Conservation (phyloP, 2,329 filamentous ascomycete genomes). For the Penicillium sclerotigenum region DNA sequence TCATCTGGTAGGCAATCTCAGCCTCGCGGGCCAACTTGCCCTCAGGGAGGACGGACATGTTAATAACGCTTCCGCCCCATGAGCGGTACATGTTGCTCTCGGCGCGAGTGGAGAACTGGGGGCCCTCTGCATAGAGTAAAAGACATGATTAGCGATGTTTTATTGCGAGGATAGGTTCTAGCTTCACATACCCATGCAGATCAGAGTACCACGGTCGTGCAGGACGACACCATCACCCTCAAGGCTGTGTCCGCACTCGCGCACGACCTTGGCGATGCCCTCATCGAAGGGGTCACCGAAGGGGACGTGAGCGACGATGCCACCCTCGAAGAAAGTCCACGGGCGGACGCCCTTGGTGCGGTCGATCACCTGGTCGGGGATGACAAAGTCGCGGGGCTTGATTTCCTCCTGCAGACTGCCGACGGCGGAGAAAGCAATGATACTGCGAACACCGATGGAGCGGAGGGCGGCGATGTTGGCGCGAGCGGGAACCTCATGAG, state of each 20-base stretch:
- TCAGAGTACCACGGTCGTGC: constrained; percentile 77
- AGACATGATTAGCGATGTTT: neutral
- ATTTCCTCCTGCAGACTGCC: constrained; percentile 90
- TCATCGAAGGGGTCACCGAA: constrained; percentile 95
- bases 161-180: neutral
- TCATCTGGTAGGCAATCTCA: constrained; percentile 95
- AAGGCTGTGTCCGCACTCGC: constrained; percentile 70
- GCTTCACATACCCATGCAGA: constrained; percentile 78
- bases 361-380: constrained; percentile 96
- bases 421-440: constrained; percentile 94
- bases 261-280: constrained; percentile 70
- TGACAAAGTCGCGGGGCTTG: constrained; percentile 91
- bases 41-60: constrained; percentile 95
- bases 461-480: constrained; percentile 99
- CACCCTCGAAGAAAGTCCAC: constrained; percentile 83
- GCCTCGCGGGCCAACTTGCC: constrained; percentile 95
- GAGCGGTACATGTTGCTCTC: constrained; percentile 93
- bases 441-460: constrained; percentile 78
- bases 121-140: constrained; percentile 65
- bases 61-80: constrained; percentile 93
- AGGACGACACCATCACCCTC: constrained; percentile 80
- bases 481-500: constrained; percentile 89
- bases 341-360: constrained; percentile 91
- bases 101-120: constrained; percentile 93
- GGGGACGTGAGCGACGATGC: constrained; percentile 88